phyloP scores from a whole-genome alignment of 2,329 filamentous ascomycete species.

The Mycosphaerella arachidis region DNA sequence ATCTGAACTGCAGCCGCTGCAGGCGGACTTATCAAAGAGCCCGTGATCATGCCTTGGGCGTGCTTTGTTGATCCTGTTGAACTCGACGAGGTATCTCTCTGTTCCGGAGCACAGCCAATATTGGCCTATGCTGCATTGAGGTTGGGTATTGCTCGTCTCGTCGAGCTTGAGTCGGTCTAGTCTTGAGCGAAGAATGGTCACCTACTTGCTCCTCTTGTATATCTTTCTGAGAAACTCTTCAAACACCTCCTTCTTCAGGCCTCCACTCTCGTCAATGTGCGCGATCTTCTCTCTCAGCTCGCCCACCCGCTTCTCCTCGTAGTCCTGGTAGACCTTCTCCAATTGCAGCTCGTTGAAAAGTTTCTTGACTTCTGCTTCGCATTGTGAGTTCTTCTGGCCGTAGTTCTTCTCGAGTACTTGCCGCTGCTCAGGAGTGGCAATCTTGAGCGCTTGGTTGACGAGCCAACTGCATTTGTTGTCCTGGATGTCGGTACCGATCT shows the following conservation, averaged over 20 bases:
- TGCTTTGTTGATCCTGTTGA: too few relatives aligned
- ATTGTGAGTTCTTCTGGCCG: constrained; percentile 78
- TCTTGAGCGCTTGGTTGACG: constrained; percentile 84
- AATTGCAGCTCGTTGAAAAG: constrained; percentile 82
- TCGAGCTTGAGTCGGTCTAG: too few relatives aligned
- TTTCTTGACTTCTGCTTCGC: constrained; percentile 82
- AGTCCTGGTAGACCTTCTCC: constrained; percentile 76
- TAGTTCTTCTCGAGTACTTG: constrained; percentile 88
- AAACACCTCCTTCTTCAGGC: constrained; percentile 86
- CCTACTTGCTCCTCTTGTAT: constrained; percentile 94
- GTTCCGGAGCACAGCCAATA: neutral
- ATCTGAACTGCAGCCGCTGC: too few relatives aligned
- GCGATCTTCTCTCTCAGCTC: constrained; percentile 73
- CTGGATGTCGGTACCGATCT: constrained; percentile 97
- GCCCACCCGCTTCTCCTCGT: constrained; percentile 81
- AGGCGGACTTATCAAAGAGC: too few relatives aligned
- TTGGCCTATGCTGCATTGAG: too few relatives aligned
- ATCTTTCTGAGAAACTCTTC: constrained; percentile 91
- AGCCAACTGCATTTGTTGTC: constrained; percentile 99
- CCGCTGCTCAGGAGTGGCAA: constrained; percentile 78
- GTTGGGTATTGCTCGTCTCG: too few relatives aligned
- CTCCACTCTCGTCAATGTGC: constrained; percentile 76
- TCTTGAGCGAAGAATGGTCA: neutral
- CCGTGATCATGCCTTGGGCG: too few relatives aligned
- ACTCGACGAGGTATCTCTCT: too few relatives aligned